These are phyloP conservation scores for Geosmithia morbida DNA, from an alignment of 2,329 filamentous ascomycete species.

Conservation along the genomic window DNA sequence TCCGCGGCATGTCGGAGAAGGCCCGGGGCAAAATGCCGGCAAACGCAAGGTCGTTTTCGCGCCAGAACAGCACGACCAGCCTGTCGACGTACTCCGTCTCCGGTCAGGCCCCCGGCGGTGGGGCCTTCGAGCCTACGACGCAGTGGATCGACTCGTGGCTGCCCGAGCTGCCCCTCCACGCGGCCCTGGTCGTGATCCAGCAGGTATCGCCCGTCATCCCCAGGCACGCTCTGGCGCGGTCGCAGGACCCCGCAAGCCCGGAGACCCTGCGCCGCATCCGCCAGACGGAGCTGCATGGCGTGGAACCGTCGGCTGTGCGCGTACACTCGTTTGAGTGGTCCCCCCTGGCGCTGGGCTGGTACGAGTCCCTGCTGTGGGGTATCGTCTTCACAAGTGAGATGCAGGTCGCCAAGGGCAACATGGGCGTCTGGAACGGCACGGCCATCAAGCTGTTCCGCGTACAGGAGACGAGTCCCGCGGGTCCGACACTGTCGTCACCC, in stretches of 20 bases:
- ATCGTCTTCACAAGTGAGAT: conserved; percentile 87
- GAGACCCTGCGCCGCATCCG: conserved; percentile 40
- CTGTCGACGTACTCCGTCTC: conserved; percentile 50
- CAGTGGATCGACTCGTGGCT: conserved; percentile 91
- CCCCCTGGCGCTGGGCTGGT: conserved; percentile 80
- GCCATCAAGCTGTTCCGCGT: conserved; percentile 78
- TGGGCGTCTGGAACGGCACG: conserved; percentile 91
- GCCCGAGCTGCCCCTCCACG: conserved; percentile 80
- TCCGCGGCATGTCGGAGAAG: conserved; percentile 93
- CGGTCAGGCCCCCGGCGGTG: conserved; percentile 33
- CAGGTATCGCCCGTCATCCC: conserved; percentile 46
- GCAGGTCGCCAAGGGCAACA: conserved; percentile 71
- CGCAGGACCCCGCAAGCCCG: conserved; percentile 24
- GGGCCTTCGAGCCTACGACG: conserved; percentile 62
- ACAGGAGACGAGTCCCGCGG: conserved; percentile 66
- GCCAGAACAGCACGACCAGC: conserved; percentile 81
- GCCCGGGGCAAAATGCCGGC: conserved; percentile 91
- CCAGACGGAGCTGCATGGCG: conserved; percentile 48
- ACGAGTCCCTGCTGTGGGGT: conserved; percentile 86
- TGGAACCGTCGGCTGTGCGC: conserved; percentile 60
- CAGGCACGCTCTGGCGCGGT: conserved; percentile 27
- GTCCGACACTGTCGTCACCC: conserved; percentile 71
- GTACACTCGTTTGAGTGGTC: conserved; percentile 95
- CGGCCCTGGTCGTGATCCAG: conserved; percentile 63
- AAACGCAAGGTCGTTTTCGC: conserved; percentile 65